phyloP scores from a whole-genome alignment of 2,329 filamentous ascomycete genomes.

The Epicoccum sorghinum region DNA sequence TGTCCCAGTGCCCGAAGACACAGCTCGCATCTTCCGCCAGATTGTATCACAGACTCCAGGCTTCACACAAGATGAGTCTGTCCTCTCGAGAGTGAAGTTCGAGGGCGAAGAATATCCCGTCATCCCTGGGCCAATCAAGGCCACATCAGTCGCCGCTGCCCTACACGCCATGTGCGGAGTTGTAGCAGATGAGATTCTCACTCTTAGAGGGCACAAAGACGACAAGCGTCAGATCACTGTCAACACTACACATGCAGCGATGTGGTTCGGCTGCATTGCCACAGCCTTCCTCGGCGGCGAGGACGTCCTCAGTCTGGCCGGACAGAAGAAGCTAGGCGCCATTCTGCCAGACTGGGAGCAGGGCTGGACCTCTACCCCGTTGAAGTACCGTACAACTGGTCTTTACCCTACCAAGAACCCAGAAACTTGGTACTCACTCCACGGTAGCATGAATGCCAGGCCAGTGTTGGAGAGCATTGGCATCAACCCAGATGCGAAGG shows the following conservation, averaged over 20 bases:
- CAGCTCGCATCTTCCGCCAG: constrained; percentile 47
- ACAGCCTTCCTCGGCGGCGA: constrained; percentile 48
- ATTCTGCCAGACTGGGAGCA: constrained; percentile 50
- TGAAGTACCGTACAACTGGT: constrained; percentile 46
- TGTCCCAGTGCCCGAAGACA: constrained; percentile 48
- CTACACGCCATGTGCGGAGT: constrained; percentile 54
- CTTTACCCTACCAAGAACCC: constrained; percentile 55
- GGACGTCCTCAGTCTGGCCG: constrained; percentile 28
- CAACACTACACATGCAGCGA: constrained; percentile 55
- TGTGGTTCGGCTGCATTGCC: constrained; percentile 54
- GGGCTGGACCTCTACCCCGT: constrained; percentile 44
- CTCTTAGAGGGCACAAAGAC: constrained; percentile 26
- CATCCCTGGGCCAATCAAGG: constrained; percentile 54
- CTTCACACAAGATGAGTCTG: constrained; percentile 46
- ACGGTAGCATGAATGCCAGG: constrained; percentile 56
- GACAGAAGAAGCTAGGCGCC: constrained; percentile 33
- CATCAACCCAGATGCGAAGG: constrained; percentile 42
- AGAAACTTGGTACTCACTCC: constrained; percentile 57
- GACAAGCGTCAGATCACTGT: constrained; percentile 44
- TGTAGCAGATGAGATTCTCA: constrained; percentile 50
- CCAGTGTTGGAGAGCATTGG: constrained; percentile 55
- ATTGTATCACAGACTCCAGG: constrained; percentile 49
- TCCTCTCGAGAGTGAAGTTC: constrained; percentile 48
- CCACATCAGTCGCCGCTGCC: constrained; percentile 50
- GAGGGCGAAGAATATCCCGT: constrained; percentile 49